These are phyloP conservation scores for Mucor irregularis DNA, from an alignment of 371 early-diverging fungal species.

Conservation along the genomic window DNA sequence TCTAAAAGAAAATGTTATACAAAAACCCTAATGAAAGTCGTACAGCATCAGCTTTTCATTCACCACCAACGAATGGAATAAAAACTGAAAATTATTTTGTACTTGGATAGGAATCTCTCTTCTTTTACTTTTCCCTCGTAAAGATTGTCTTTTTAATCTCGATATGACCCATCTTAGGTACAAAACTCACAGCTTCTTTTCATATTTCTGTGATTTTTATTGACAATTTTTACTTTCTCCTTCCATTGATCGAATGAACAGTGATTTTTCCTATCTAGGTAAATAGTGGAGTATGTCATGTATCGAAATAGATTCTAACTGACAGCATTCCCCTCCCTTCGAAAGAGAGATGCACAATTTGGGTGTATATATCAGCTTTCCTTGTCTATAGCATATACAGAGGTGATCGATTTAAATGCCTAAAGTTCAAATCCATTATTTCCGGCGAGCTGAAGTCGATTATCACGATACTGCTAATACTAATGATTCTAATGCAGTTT, in stretches of 20 bases:
- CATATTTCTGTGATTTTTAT: neutral
- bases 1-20: neutral
- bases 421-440: conserved; percentile 22
- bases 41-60: conserved; percentile 6
- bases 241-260: neutral
- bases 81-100: neutral
- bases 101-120: neutral
- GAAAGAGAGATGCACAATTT: conserved; percentile 32
- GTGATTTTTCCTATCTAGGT: conserved; percentile 50
- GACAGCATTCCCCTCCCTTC: neutral
- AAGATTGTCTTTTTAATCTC: neutral
- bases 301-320: neutral
- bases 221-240: neutral
- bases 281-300: neutral
- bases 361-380: conserved; percentile 23
- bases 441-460: conserved; percentile 44
- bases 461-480: conserved; percentile 34
- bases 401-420: conserved; percentile 31
- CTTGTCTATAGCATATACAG: conserved; percentile 24
- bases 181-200: neutral
- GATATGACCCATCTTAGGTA: conserved; percentile 46
- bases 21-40: neutral
- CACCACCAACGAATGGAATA: neutral
- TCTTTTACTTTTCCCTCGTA: neutral
- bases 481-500: conserved; percentile 27